Evolutionary conservation across 495 filamentous ascomycete species (phyloP), one percentile per base, ranked within the genome.

Genomic region (Aspergillus biplanus): DNA sequence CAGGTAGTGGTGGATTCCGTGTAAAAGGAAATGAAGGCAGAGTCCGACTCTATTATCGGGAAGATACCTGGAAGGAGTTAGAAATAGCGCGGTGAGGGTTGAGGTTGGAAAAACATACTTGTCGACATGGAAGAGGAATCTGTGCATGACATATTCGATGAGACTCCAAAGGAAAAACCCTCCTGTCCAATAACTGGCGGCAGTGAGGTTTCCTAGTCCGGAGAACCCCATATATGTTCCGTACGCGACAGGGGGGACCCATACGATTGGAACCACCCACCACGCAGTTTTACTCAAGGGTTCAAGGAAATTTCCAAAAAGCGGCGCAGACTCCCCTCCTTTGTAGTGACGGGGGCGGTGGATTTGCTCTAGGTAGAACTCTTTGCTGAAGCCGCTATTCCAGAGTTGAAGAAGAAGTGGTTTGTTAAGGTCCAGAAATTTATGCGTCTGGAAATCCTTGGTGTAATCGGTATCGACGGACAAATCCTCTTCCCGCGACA

Each of bases 291-390:
- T 90, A 74, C 89, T 92, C 32, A 99, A 79, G 7, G 96, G 96
- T 76, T 99, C 96, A 11, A 99, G 83, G 77, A 98, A 95, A 76
- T 99, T 99, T 47, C 96, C 96, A 76, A 99, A 99, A 33, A 99
- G 75, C 7, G 95, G 96, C 34, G 96, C 95, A 6, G 93, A 97
- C 61, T 87, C 86, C 46, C 95, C 95, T 56, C 92, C 92, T 68
- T 86, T 93, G 83, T 97, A 98, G 79, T 98, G 92, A 59, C 94
- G 87, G 31, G 94, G 94, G 52, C 94, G 87, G 73, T 99, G 96
- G 39, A 99, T 90, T 76, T 99, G 93, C 56, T 97, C 88, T 11
- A 99, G 85, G 67, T 99, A 99, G 71, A 98, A 98, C 33, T 91
- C 86, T 71, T 97, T 98, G 64, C 77, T 86, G 78, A 97, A 99